phyloP scores from a whole-genome alignment of 352 stramenopile genomes.

The Phytophthora chlamydospora region DNA sequence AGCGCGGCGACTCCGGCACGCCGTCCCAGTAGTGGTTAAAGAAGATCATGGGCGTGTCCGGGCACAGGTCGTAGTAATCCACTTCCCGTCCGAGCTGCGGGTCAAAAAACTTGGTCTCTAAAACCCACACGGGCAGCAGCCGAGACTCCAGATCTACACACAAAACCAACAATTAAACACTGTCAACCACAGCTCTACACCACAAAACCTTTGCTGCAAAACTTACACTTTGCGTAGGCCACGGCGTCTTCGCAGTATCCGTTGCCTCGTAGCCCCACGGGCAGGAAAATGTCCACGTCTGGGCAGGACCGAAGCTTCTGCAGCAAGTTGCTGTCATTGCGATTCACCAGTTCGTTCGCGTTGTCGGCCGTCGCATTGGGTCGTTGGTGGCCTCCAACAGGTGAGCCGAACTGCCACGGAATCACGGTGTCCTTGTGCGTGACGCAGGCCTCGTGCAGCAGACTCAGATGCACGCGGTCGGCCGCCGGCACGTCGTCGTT shows the following conservation, averaged over 20 bases:
- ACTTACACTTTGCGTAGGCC: constrained; percentile 66
- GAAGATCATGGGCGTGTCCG: constrained; percentile 49
- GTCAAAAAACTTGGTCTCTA: constrained; percentile 36
- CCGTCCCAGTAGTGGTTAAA: constrained; percentile 64
- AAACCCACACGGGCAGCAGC: constrained; percentile 49
- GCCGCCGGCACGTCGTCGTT: constrained; percentile 15
- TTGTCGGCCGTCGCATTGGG: constrained; percentile 16
- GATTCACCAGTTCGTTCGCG: constrained; percentile 10
- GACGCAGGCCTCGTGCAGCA: constrained; percentile 43
- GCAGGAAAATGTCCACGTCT: constrained; percentile 72
- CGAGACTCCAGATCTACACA: constrained; percentile 41
- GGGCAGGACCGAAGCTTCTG: constrained; percentile 52
- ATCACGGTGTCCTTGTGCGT: constrained; percentile 39
- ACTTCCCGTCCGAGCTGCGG: constrained; percentile 14
- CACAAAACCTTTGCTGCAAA: neutral
- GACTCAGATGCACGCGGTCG: constrained; percentile 42
- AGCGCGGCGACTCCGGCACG: constrained; percentile 25
- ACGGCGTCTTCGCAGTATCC: constrained; percentile 76
- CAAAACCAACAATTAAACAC: neutral
- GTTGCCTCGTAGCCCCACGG: constrained; percentile 46
- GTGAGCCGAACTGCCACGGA: constrained; percentile 33
- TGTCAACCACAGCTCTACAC: constrained; percentile 1
- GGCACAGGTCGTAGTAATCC: constrained; percentile 57
- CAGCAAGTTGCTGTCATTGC: constrained; percentile 43
- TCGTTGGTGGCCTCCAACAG: constrained; percentile 10